Conservation (phyloP, 768 basidiomycete genomes). For the Mycena indigotica region DNA sequence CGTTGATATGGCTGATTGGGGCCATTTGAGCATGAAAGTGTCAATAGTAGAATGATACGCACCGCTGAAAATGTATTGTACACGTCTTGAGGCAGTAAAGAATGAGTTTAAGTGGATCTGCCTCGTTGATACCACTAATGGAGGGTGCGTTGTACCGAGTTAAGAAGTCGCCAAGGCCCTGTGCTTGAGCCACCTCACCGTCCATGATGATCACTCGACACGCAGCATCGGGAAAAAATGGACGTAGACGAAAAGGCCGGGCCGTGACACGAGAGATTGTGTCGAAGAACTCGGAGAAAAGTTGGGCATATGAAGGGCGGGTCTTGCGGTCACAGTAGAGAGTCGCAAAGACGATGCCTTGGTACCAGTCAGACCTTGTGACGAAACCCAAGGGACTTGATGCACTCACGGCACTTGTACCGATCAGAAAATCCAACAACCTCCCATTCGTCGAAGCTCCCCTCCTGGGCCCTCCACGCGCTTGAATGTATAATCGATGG, state of each 20-base stretch:
- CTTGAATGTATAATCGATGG: slow-evolving; percentile 27
- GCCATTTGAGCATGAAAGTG: neutral
- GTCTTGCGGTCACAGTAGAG: slow-evolving; percentile 24
- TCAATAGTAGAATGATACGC: neutral
- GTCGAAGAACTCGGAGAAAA: slow-evolving; percentile 20
- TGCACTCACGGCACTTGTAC: too few relatives aligned
- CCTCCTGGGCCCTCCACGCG: too few relatives aligned
- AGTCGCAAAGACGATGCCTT: slow-evolving; percentile 21
- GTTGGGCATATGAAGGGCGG: slow-evolving; percentile 2
- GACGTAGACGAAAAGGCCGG: slow-evolving; percentile 6
- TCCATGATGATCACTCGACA: slow-evolving; percentile 6
- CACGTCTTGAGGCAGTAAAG: neutral
- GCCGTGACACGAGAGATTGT: slow-evolving; percentile 17
- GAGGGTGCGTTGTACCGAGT: neutral
- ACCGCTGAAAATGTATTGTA: neutral
- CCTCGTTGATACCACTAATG: neutral
- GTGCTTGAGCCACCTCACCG: neutral
- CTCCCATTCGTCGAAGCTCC: slow-evolving; percentile 28
- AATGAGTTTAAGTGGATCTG: neutral
- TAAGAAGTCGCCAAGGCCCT: neutral
- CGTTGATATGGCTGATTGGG: too few relatives aligned
- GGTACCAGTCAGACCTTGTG: neutral
- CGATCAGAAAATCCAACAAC: slow-evolving; percentile 14
- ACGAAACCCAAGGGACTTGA: slow-evolving; percentile 14
- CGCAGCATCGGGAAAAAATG: slow-evolving; percentile 19